Conservation (phyloP, 495 filamentous ascomycete genomes). For the Talaromyces borbonicus region DNA sequence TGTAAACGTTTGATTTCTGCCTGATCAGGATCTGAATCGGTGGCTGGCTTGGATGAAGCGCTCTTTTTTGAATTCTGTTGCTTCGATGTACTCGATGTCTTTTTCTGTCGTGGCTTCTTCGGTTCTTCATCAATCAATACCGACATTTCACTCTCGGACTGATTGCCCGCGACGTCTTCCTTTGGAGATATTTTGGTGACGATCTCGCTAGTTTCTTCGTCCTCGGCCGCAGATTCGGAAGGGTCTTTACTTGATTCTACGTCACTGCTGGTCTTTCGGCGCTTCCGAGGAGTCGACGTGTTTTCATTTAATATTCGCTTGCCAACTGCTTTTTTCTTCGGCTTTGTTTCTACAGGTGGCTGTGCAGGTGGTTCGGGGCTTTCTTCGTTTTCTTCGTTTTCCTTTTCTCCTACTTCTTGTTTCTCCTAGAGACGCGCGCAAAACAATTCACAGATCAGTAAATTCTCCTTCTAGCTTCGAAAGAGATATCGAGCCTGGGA, state of each 20-base stretch:
- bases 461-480: background rate
- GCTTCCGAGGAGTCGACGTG: conserved; percentile 11
- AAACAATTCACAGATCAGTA: background rate
- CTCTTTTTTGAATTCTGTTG: conserved; percentile 26
- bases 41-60: conserved; percentile 27
- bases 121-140: conserved; percentile 55
- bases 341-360: conserved; percentile 15
- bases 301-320: conserved; percentile 17
- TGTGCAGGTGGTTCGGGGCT: background rate
- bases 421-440: conserved; percentile 15
- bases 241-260: conserved; percentile 15
- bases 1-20: conserved; percentile 87
- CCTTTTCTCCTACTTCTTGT: conserved; percentile 20
- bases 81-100: conserved; percentile 20
- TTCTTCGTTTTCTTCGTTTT: conserved; percentile 8
- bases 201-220: conserved; percentile 14
- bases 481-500: no score
- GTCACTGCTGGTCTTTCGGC: conserved; percentile 8
- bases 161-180: conserved; percentile 30
- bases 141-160: conserved; percentile 74
- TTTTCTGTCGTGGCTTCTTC: conserved; percentile 27
- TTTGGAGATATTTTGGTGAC: conserved; percentile 16
- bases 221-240: conserved; percentile 3
- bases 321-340: conserved; percentile 14
- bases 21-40: conserved; percentile 55